Conservation (phyloP, 1,284 basidiomycete genomes). For the Trametes hirsuta region DNA sequence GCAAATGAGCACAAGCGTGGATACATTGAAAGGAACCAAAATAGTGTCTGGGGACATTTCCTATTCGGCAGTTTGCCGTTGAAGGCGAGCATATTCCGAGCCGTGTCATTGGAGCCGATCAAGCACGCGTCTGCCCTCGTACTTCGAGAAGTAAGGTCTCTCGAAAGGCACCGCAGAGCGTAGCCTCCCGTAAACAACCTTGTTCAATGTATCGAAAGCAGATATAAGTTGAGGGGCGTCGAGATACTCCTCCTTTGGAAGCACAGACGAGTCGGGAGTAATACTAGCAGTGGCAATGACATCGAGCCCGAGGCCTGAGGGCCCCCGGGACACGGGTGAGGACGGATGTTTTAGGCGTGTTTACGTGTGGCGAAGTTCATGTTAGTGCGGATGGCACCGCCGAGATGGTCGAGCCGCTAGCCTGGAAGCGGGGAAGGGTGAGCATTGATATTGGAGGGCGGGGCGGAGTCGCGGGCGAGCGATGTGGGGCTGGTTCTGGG, state of each 20-base stretch:
- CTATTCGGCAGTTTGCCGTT: constrained; percentile 27
- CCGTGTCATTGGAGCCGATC: constrained; percentile 30
- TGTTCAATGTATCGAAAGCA: constrained; percentile 28
- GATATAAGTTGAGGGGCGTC: not conserved
- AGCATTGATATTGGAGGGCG: not conserved
- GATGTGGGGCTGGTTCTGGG: not conserved
- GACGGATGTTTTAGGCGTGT: constrained; percentile 20
- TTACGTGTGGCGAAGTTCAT: constrained; percentile 8
- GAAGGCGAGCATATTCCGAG: constrained; percentile 32
- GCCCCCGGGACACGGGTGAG: not conserved
- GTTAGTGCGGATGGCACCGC: constrained; percentile 1
- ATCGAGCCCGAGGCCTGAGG: not conserved
- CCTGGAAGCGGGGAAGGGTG: not conserved
- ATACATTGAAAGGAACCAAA: constrained; percentile 24
- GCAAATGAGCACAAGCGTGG: not conserved
- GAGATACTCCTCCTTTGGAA: not conserved
- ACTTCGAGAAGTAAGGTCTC: constrained; percentile 36
- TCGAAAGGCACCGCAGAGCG: constrained; percentile 32
- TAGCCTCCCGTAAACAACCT: constrained; percentile 36
- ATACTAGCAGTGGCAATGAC: not conserved
- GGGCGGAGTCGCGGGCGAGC: no score
- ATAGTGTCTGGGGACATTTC: constrained; percentile 36
- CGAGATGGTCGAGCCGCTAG: not conserved
- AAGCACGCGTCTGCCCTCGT: constrained; percentile 35
- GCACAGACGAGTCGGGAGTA: not conserved